Percentiles rank a stretch among this genome's conserved stretches.
phyloP scores from a whole-genome alignment of 805 yeast species.

The Tetrapisispora fleetii region DNA sequence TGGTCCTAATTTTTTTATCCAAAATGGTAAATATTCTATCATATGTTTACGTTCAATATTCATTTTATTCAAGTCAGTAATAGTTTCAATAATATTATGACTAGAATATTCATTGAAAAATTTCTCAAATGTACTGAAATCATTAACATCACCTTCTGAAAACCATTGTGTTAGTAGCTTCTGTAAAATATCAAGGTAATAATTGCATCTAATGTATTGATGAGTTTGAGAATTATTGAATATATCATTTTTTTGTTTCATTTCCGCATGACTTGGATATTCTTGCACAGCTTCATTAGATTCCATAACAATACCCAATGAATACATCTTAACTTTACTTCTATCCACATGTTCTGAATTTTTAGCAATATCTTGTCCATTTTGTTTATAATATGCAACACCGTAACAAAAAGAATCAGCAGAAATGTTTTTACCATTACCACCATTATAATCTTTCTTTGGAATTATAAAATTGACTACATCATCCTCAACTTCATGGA shows the following conservation, averaged over 20 bases:
- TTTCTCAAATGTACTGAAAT: slow-evolving; percentile 11
- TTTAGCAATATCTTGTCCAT: slow-evolving; percentile 23
- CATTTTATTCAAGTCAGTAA: neutral
- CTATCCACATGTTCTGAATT: slow-evolving; percentile 27
- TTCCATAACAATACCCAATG: slow-evolving; percentile 52
- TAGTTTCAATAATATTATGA: neutral
- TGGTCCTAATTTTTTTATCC: slow-evolving; percentile 26
- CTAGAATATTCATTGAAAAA: slow-evolving; percentile 9
- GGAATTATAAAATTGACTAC: slow-evolving; percentile 43
- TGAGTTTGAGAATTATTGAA: neutral
- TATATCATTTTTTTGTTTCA: neutral
- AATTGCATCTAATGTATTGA: slow-evolving; percentile 11
- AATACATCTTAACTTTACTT: slow-evolving; percentile 45
- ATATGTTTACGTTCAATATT: neutral
- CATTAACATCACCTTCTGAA: slow-evolving; percentile 1
- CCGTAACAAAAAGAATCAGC: slow-evolving; percentile 32
- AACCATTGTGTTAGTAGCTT: slow-evolving; percentile 19
- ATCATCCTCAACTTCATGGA: slow-evolving; percentile 44
- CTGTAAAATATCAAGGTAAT: slow-evolving; percentile 15
- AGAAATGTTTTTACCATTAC: slow-evolving; percentile 5
- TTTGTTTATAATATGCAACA: slow-evolving; percentile 42
- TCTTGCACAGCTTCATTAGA: slow-evolving; percentile 15
- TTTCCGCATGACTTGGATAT: neutral
- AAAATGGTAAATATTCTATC: slow-evolving; percentile 12
- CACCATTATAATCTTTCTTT: slow-evolving; percentile 8